phyloP scores from a whole-genome alignment of 306 rosid genomes.

The Cucumis hystrix region DNA sequence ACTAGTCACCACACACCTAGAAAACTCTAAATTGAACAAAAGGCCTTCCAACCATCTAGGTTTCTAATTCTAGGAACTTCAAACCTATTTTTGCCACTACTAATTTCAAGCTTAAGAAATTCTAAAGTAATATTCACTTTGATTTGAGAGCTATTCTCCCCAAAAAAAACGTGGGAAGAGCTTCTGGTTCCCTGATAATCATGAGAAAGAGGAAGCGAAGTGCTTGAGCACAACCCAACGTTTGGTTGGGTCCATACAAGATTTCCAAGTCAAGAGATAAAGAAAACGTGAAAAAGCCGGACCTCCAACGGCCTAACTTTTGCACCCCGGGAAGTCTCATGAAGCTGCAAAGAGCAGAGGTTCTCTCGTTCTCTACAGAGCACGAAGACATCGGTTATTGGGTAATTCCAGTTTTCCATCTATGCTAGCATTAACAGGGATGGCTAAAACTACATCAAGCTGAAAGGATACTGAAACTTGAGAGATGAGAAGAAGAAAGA shows the following conservation, averaged over 20 bases:
- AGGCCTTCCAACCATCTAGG: background rate
- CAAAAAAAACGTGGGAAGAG: background rate
- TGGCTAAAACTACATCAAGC: background rate
- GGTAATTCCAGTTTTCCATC: background rate
- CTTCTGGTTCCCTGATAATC: background rate
- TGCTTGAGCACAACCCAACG: background rate
- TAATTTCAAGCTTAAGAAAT: background rate
- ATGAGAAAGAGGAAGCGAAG: background rate
- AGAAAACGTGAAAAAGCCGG: background rate
- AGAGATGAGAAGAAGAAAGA: background rate
- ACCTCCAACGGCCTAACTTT: background rate
- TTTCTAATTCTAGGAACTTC: background rate
- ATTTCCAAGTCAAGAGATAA: background rate
- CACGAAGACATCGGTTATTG: background rate
- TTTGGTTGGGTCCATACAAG: background rate
- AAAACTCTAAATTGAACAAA: background rate
- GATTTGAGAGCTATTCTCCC: background rate
- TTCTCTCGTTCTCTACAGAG: background rate
- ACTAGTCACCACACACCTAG: background rate
- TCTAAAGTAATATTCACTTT: background rate
- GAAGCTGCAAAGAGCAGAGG: background rate
- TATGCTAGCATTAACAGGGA: background rate
- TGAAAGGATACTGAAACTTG: background rate
- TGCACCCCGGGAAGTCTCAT: background rate
- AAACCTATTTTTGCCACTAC: background rate